These are phyloP conservation scores for Hanseniaspora occidentalis DNA, from an alignment of 805 yeast species.

Conservation along the genomic window DNA sequence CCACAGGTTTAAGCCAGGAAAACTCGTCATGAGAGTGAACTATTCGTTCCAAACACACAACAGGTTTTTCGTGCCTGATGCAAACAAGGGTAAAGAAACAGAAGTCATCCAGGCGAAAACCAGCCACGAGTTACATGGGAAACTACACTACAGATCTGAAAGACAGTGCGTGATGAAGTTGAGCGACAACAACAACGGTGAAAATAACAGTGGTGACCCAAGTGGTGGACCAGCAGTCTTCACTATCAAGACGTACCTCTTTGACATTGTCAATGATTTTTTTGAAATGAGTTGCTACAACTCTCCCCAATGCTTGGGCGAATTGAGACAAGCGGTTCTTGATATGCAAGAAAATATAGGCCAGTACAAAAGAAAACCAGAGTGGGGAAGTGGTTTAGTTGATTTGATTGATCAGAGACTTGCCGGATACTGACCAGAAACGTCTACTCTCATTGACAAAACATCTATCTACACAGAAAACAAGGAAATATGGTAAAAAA, in stretches of 20 bases:
- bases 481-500: not conserved
- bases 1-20: slow-evolving; percentile 37
- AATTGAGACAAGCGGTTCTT: slow-evolving; percentile 48
- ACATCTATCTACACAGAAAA: too few relatives aligned
- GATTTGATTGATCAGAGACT: slow-evolving; percentile 6
- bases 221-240: slow-evolving; percentile 19
- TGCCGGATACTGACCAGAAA: too few relatives aligned
- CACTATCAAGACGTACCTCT: slow-evolving; percentile 42
- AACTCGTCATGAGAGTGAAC: slow-evolving; percentile 50
- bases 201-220: slow-evolving; percentile 14
- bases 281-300: slow-evolving; percentile 33
- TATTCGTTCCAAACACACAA: slow-evolving; percentile 61
- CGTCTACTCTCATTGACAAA: too few relatives aligned
- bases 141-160: slow-evolving; percentile 46
- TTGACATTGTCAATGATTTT: slow-evolving; percentile 12
- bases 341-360: slow-evolving; percentile 49
- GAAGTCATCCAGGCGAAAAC: slow-evolving; percentile 23
- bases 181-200: slow-evolving; percentile 35
- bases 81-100: slow-evolving; percentile 27
- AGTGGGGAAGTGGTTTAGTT: slow-evolving; percentile 58
- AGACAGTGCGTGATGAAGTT: slow-evolving; percentile 41
- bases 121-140: slow-evolving; percentile 24
- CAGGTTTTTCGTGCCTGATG: slow-evolving; percentile 33
- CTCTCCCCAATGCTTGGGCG: slow-evolving; percentile 35
- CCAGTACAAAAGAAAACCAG: slow-evolving; percentile 47